A percentile compares a stretch with the other conserved stretches of the same genome.
These are phyloP conservation scores for Achaetomiella virescens DNA, from an alignment of 495 filamentous ascomycete genomes.

Conservation along the genomic window DNA sequence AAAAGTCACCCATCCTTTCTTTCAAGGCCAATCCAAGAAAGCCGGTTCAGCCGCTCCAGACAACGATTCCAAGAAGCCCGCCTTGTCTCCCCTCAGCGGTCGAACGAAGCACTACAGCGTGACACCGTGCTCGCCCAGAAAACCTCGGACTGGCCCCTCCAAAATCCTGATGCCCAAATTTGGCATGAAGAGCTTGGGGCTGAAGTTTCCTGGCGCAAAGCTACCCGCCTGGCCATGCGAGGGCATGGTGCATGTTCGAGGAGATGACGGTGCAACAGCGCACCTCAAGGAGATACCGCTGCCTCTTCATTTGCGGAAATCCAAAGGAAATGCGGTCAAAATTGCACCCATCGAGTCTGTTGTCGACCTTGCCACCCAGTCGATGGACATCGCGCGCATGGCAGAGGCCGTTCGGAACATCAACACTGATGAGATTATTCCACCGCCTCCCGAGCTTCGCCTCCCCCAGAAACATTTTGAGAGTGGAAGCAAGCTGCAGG, in stretches of 20 bases:
- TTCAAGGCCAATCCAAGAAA: slow-evolving; percentile 44
- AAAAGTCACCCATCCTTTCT: slow-evolving; percentile 80
- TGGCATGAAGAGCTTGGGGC: slow-evolving; percentile 27
- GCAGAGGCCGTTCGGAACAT: slow-evolving; percentile 23
- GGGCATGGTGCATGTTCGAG: slow-evolving; percentile 56
- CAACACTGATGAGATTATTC: slow-evolving; percentile 34
- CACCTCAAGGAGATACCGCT: neutral
- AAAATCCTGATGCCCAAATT: slow-evolving; percentile 24
- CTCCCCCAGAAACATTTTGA: slow-evolving; percentile 45
- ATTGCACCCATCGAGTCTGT: slow-evolving; percentile 42
- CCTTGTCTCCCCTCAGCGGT: neutral
- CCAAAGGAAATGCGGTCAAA: slow-evolving; percentile 43
- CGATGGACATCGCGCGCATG: slow-evolving; percentile 28
- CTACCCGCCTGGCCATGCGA: slow-evolving; percentile 66
- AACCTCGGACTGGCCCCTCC: slow-evolving; percentile 11
- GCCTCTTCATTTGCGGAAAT: slow-evolving; percentile 34
- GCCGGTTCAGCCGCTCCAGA: slow-evolving; percentile 14
- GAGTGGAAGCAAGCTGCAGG: slow-evolving; percentile 43
- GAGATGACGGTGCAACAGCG: slow-evolving; percentile 15
- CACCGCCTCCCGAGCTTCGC: slow-evolving; percentile 36
- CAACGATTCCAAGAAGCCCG: slow-evolving; percentile 12
- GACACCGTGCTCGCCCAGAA: slow-evolving; percentile 31
- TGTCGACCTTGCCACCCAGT: slow-evolving; percentile 25
- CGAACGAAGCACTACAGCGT: slow-evolving; percentile 31
- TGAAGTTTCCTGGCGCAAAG: slow-evolving; percentile 55